Percentiles rank a stretch among this genome's conserved stretches.
Evolutionary conservation across 2,329 filamentous ascomycete species (phyloP).

Genomic region (Exophiala phaeomuriformis): DNA sequence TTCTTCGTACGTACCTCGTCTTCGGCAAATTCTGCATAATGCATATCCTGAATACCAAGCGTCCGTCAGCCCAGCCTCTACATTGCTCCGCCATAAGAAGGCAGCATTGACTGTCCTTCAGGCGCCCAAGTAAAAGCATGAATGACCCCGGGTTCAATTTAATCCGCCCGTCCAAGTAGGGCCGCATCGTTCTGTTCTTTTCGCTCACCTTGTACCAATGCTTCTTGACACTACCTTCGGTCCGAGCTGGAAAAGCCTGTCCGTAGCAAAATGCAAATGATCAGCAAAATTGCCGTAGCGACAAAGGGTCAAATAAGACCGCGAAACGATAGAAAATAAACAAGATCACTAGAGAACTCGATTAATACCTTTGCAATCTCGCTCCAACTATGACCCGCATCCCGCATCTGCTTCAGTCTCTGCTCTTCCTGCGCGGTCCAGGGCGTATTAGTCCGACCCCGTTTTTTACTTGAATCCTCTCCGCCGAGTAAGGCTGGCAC

Average conservation of each 20-base stretch:
- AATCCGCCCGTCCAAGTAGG: no score
- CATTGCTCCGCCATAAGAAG: no score
- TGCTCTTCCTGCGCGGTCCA: constrained; percentile 95
- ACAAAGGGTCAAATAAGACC: no score
- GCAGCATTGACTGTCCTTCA: no score
- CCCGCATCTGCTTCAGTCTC: constrained; percentile 86
- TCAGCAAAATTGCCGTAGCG: no score
- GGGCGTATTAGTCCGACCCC: constrained; percentile 84
- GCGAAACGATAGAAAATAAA: no score
- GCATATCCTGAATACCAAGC: constrained; percentile 68
- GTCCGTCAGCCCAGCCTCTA: no score
- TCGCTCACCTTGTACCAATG: constrained; percentile 87
- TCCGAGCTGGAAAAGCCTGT: constrained; percentile 83
- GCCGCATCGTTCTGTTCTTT: no score
- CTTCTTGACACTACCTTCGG: constrained; percentile 97
- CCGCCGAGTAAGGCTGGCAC: constrained; percentile 15
- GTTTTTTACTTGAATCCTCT: constrained; percentile 60
- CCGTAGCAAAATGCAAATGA: no score
- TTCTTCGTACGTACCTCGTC: constrained; percentile 60
- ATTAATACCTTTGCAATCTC: constrained; percentile 83
- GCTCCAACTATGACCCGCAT: constrained; percentile 89
- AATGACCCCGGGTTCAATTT: no score
- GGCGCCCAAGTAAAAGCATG: no score
- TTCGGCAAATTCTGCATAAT: constrained; percentile 96
- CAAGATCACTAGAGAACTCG: not conserved